Base-by-base conservation (phyloP, 179 eudicot genomes). In the Vitellaria paradoxa region DNA sequence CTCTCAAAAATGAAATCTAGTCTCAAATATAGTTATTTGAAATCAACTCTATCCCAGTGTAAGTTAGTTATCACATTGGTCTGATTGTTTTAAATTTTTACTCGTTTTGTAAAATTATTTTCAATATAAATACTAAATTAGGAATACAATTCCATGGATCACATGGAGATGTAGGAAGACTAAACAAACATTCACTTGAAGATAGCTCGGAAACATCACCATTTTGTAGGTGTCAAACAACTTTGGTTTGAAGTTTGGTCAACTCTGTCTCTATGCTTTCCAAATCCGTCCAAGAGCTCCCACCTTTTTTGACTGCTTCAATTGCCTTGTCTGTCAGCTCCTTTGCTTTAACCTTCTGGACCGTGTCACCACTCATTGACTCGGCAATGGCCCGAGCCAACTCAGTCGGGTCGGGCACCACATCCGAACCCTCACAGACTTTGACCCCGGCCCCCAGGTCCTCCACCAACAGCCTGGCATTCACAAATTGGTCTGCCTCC, bases 401-500 rank as follows among this genome's bases (percentile, higher is more conserved):
- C 79, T 80, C 82, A 55, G 56, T 70, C 3, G 90, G 61, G 56
- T 89, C 89, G 0, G 96, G 96, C 52, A 88, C 90, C 4, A 88
- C 74, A 47, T 89, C 73, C 53, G 23, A 72, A 0, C 96, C 97
- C 63, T 91, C 90, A 20, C 89, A 87, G 0, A 88, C 75, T 12
- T 47, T 81, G 11, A 88, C 84, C 0, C 89, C 93, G 3, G 62
- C 76, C 4, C 80, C 89, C 77, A 55, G 9, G 78, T 87, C 76
- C 21, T 92, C 89, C 60, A 84, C 97, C 73, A 91, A 70, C n/a
- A n/a, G n/a, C 75, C 81, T 87, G 0, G 96, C 93, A 68, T 88
- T 83, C 37, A 87, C 47, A 68, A 79, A 89, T 50, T 92, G 97
- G 77, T 92, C 97, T 10, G 91, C 93, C 70, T 91, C 93, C 95